Conservation (phyloP, 345 rosid genomes). For the Eucalyptus cloeziana region DNA sequence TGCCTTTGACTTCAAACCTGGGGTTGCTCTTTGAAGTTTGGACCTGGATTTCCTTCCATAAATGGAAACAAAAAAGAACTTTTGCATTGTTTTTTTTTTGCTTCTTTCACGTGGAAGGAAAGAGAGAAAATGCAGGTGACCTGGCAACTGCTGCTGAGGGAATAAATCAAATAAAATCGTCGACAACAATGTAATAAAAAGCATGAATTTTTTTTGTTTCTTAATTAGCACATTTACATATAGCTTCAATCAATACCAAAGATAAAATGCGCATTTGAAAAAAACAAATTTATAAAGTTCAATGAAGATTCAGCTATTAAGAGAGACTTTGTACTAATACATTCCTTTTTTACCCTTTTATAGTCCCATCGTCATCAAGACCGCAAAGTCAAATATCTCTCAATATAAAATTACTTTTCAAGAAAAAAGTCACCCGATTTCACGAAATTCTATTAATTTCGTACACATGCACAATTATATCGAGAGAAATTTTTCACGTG, state of each 20-base stretch:
- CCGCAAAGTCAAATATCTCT: background rate
- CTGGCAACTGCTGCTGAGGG: background rate
- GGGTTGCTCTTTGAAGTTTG: background rate
- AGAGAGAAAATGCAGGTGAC: background rate
- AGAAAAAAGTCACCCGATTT: background rate
- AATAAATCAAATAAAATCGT: background rate
- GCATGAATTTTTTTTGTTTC: background rate
- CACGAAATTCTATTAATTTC: rapidly evolving
- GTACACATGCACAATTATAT: background rate
- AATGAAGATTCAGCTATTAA: background rate
- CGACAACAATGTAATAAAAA: background rate
- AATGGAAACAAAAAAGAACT: background rate
- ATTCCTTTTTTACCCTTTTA: background rate
- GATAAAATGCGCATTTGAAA: background rate
- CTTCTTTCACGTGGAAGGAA: background rate
- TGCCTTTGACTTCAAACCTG: background rate
- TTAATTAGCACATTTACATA: background rate
- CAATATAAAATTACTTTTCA: background rate
- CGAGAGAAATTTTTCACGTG: rapidly evolving
- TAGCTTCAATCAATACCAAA: background rate
- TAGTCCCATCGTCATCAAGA: background rate
- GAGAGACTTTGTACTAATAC: background rate
- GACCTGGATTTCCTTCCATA: background rate
- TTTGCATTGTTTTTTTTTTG: background rate
- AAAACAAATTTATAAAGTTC: background rate